These are phyloP conservation scores for Selaginella moellendorffii DNA, from an alignment of 75 land plant genomes.

Conservation along the genomic window DNA sequence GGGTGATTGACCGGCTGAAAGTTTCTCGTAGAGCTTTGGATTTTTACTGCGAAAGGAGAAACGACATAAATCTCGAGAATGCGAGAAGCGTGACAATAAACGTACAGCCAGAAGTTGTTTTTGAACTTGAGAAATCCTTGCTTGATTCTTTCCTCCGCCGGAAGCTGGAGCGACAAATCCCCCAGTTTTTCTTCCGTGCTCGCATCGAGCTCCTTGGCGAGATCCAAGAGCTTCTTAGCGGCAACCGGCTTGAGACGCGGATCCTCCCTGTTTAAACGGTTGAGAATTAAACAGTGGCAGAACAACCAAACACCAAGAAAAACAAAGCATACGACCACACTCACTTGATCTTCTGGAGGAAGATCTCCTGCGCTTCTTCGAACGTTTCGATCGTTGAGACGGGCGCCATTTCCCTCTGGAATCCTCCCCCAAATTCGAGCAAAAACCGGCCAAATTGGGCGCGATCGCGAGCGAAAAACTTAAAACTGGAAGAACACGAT, in stretches of 20 bases:
- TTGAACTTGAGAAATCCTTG: slow-evolving; percentile 45
- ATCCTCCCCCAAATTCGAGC: no score
- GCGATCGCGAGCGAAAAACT: no score
- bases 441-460: no score
- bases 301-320: background rate
- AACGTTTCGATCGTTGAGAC: background rate
- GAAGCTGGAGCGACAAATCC: slow-evolving; percentile 10
- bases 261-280: slow-evolving; percentile 14
- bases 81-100: background rate
- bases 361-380: background rate
- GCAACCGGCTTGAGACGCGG: slow-evolving; percentile 19
- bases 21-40: background rate
- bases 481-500: no score
- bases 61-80: background rate
- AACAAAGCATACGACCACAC: background rate
- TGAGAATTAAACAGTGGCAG: no score
- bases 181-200: slow-evolving; percentile 1
- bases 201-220: slow-evolving; percentile 15
- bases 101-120: slow-evolving; percentile 40
- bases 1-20: slow-evolving; percentile 3
- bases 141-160: slow-evolving; percentile 31
- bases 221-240: slow-evolving; percentile 10
- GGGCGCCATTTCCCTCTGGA: no score
- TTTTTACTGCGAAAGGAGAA: background rate
- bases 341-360: background rate